Percentiles rank a stretch among this genome's conserved stretches.
These are phyloP conservation scores for Chlorella sp. DNA, from an alignment of 139 green algal genomes.

Conservation along the genomic window DNA sequence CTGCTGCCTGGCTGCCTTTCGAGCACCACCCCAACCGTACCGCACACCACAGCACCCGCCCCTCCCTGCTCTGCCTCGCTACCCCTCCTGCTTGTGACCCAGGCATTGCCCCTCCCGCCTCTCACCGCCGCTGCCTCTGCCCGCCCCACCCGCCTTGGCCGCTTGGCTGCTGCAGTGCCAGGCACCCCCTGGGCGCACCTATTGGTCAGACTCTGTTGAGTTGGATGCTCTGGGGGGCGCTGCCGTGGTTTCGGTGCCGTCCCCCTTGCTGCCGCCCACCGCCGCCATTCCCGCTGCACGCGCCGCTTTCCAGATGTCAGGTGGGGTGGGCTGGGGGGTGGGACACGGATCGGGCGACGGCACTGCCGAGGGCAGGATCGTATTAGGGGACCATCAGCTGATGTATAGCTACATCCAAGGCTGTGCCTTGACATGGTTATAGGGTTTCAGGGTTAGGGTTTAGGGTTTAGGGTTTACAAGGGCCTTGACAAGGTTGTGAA, in stretches of 20 bases:
- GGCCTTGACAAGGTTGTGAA: too few species aligned
- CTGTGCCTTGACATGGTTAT: too few species aligned
- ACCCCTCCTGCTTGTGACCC: too few species aligned
- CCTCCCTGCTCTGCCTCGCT: not conserved
- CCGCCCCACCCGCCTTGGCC: not conserved
- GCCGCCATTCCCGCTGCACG: slow-evolving; percentile 6
- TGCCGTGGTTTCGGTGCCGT: slow-evolving; percentile 54
- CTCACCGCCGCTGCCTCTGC: not conserved
- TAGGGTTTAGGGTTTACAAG: too few species aligned
- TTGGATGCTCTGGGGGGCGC: slow-evolving; percentile 56
- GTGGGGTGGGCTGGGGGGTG: not conserved
- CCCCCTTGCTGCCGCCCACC: slow-evolving; percentile 13
- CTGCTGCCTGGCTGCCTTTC: too few species aligned
- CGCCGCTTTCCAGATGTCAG: slow-evolving; percentile 42
- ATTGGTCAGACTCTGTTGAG: slow-evolving; percentile 52
- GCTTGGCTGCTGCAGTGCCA: slow-evolving; percentile 14
- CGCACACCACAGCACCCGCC: not conserved
- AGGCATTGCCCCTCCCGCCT: too few species aligned
- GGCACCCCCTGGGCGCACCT: slow-evolving; percentile 47
- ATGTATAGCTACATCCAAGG: too few species aligned
- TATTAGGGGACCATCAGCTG: not conserved
- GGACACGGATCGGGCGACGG: not conserved
- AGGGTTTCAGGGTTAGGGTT: too few species aligned
- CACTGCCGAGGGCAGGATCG: not conserved
- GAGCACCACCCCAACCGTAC: too few species aligned